These are phyloP conservation scores for Globisporangium viniferum DNA, from an alignment of 352 stramenopile species.

Conservation along the genomic window DNA sequence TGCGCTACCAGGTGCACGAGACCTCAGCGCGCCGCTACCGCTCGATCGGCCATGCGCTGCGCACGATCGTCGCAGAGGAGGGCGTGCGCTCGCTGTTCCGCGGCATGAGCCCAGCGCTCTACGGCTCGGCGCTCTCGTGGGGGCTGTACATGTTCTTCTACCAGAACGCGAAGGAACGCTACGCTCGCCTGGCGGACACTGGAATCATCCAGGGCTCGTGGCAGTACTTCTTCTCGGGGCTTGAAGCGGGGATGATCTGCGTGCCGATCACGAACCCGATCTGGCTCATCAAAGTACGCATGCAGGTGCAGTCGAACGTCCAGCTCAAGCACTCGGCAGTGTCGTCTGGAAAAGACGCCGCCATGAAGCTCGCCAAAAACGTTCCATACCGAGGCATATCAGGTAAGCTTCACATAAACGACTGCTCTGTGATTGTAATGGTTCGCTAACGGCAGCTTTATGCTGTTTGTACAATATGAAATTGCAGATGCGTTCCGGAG, in stretches of 20 bases:
- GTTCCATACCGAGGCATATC: constrained; percentile 65
- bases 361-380: constrained; percentile 48
- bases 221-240: constrained; percentile 80
- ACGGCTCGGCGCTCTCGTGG: constrained; percentile 95
- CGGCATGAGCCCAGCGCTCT: constrained; percentile 93
- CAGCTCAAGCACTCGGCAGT: constrained; percentile 35
- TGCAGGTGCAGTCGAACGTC: constrained; percentile 88
- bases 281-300: constrained; percentile 97
- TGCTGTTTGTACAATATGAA: neutral
- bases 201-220: constrained; percentile 72
- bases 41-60: constrained; percentile 70
- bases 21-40: constrained; percentile 60
- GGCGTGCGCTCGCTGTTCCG: constrained; percentile 89
- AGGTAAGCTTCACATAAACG: constrained; percentile 21
- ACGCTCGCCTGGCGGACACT: constrained; percentile 65
- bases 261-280: constrained; percentile 97
- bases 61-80: constrained; percentile 80
- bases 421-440: neutral
- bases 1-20: constrained; percentile 96
- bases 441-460: neutral
- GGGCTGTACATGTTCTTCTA: constrained; percentile 99
- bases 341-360: constrained; percentile 44
- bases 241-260: constrained; percentile 87
- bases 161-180: constrained; percentile 92
- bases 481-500: constrained; percentile 86